Conservation (phyloP, 208 protist species). For the Trypanosoma boissoni region DNA sequence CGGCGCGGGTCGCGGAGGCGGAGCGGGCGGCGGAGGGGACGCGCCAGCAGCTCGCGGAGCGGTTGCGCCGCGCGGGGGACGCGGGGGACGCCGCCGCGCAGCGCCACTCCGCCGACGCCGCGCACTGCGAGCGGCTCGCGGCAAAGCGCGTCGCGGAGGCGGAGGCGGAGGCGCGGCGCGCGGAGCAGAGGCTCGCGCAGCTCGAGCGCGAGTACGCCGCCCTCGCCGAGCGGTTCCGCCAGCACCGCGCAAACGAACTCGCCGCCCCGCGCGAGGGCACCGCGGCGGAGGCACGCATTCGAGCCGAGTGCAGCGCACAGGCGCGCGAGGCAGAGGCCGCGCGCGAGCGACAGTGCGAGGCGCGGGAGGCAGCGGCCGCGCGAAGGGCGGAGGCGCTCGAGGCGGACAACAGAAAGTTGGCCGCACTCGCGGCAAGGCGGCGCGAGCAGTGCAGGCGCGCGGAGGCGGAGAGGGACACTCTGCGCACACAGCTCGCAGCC, state of each 20-base stretch:
- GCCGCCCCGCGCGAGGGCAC: constrained; percentile 11
- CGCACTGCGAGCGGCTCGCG: constrained; percentile 39
- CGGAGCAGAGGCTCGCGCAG: constrained; percentile 67
- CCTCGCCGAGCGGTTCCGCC: constrained; percentile 69
- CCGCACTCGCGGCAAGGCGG: constrained; percentile 48
- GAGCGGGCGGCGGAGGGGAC: constrained; percentile 41
- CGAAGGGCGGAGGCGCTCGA: constrained; percentile 44
- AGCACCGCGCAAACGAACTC: constrained; percentile 55
- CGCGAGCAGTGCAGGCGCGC: constrained; percentile 48
- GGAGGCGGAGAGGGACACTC: constrained; percentile 1
- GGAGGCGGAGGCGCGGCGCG: constrained; percentile 54
- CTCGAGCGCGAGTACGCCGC: constrained; percentile 63
- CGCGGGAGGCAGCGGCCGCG: constrained; percentile 27
- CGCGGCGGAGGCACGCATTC: constrained; percentile 15
- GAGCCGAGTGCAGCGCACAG: constrained; percentile 35
- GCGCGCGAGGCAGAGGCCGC: constrained; percentile 39
- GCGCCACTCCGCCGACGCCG: constrained; percentile 57
- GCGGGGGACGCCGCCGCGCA: constrained; percentile 52
- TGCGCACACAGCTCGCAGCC: constrained; percentile 12
- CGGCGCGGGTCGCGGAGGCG: constrained; percentile 29
- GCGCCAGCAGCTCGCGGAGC: constrained; percentile 52
- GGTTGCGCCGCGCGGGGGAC: constrained; percentile 53
- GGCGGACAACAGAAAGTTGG: constrained; percentile 54
- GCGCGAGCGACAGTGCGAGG: constrained; percentile 39
- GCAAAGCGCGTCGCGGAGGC: constrained; percentile 48